Percentiles rank a stretch among this genome's conserved stretches.
Conservation (phyloP, 73 alveolate genomes). For the Tetrahymena thermophila region DNA sequence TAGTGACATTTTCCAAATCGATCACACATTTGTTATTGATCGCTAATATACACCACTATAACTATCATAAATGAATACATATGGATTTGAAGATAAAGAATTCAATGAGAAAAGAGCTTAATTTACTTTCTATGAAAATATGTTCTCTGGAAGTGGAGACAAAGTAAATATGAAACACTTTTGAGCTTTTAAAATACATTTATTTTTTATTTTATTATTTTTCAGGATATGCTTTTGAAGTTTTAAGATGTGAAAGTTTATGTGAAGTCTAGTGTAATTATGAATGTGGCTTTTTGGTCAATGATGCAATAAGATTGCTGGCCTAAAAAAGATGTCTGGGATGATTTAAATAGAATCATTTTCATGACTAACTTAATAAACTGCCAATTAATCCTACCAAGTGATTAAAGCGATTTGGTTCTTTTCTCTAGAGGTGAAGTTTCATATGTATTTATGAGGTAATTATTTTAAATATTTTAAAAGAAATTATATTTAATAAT, state of each 20-base stretch:
- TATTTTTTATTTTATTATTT: too few relatives aligned
- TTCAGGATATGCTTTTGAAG: not conserved
- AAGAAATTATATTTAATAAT: not conserved
- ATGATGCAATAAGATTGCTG: slow-evolving; percentile 24
- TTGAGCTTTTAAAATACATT: not conserved
- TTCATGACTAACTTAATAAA: slow-evolving; percentile 8
- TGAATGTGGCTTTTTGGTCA: slow-evolving; percentile 36
- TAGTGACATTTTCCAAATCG: not conserved
- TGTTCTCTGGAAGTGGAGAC: not conserved
- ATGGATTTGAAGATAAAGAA: not conserved
- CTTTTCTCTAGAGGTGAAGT: slow-evolving; percentile 28
- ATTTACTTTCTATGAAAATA: not conserved
- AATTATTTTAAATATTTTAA: not conserved
- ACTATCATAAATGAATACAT: not conserved
- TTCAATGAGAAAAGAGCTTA: not conserved
- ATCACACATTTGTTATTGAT: not conserved
- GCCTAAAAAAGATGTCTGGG: slow-evolving; percentile 23
- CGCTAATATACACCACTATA: not conserved
- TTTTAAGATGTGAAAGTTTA: slow-evolving; percentile 16
- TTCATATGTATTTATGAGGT: slow-evolving; percentile 36
- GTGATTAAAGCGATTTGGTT: not conserved
- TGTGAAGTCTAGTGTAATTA: slow-evolving; percentile 20
- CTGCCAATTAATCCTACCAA: not conserved
- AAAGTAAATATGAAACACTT: not conserved
- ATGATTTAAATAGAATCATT: slow-evolving; percentile 30